phyloP scores from a whole-genome alignment of 2,329 filamentous ascomycete genomes.

The Diplodia sapinea region DNA sequence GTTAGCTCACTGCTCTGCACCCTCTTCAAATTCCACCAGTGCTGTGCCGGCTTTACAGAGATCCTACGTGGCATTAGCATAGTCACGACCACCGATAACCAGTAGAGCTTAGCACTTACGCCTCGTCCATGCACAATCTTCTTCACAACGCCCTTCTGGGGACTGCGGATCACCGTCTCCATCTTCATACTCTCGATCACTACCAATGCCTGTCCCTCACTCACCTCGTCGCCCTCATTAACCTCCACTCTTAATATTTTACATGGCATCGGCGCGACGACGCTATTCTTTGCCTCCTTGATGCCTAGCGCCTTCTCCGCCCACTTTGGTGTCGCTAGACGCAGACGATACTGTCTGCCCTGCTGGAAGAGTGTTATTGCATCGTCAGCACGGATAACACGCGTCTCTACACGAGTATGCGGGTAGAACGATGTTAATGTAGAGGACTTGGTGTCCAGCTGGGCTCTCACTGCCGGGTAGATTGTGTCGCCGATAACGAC shows the following conservation, averaged over 20 bases:
- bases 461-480: constrained; percentile 55
- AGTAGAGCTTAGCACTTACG: constrained; percentile 40
- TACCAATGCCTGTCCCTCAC: constrained; percentile 84
- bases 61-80: constrained; percentile 36
- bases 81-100: background rate
- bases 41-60: constrained; percentile 56
- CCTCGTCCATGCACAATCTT: constrained; percentile 58
- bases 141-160: constrained; percentile 54
- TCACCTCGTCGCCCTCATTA: constrained; percentile 77
- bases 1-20: background rate
- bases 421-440: constrained; percentile 79
- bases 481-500: constrained; percentile 52
- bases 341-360: constrained; percentile 63
- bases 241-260: constrained; percentile 93
- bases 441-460: constrained; percentile 53
- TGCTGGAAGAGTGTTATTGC: constrained; percentile 78
- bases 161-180: constrained; percentile 61
- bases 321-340: constrained; percentile 71
- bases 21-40: constrained; percentile 51
- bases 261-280: constrained; percentile 95
- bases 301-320: constrained; percentile 83
- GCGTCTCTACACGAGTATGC: constrained; percentile 77
- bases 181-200: constrained; percentile 67
- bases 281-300: constrained; percentile 80
- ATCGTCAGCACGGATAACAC: constrained; percentile 68